Percentiles rank a stretch among this genome's conserved stretches.
Conservation (phyloP, 139 green algal species). For the Dunaliella sp. region DNA sequence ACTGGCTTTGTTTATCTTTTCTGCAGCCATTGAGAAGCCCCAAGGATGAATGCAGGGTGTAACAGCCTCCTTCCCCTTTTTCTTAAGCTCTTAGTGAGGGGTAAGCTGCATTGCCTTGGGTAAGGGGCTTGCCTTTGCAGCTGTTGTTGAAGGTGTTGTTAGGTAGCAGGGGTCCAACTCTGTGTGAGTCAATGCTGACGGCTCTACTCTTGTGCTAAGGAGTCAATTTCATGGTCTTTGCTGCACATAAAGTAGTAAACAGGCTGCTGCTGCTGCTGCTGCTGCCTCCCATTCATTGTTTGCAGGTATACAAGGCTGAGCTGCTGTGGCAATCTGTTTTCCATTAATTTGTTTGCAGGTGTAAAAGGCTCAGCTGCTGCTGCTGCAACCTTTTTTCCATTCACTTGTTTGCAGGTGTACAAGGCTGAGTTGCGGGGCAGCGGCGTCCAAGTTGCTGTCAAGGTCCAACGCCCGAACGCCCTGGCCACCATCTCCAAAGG, state of each 20-base stretch:
- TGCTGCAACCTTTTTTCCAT: background rate
- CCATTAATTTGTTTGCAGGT: no score
- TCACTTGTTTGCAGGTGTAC: slow-evolving; percentile 70
- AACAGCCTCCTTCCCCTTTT: no score
- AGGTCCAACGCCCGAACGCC: slow-evolving; percentile 89
- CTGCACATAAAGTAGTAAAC: background rate
- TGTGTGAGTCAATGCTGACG: no score
- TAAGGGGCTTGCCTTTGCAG: no score
- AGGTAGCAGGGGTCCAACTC: no score
- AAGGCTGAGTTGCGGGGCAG: slow-evolving; percentile 63
- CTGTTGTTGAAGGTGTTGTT: no score
- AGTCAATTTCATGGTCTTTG: background rate
- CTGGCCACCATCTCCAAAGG: slow-evolving; percentile 79
- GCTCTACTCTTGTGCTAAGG: no score
- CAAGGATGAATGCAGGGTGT: no score
- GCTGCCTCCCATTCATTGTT: background rate
- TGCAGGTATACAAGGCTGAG: slow-evolving; percentile 80
- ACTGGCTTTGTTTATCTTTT: no score
- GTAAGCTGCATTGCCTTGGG: no score
- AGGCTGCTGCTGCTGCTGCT: background rate
- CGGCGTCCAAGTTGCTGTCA: slow-evolving; percentile 87
- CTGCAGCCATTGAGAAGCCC: no score
- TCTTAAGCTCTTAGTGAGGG: no score
- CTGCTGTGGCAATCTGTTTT: slow-evolving; percentile 29
- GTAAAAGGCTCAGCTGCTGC: background rate